Conservation (phyloP, 495 filamentous ascomycete species). For the Cairneyella variabilis region DNA sequence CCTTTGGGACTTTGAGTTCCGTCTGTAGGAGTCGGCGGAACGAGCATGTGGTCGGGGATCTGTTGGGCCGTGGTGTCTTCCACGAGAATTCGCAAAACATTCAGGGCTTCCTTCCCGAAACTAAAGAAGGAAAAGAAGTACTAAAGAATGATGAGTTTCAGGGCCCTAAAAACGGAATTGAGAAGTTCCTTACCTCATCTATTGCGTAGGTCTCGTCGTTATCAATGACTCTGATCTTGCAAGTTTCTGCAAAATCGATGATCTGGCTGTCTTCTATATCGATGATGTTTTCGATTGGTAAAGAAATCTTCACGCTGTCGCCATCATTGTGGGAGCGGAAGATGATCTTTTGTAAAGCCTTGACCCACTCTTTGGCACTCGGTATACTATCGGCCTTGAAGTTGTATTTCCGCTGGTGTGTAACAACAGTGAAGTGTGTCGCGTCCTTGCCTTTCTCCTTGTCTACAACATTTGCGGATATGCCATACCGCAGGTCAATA, state of each 20-base stretch:
- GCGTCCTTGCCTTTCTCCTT: conserved; percentile 70
- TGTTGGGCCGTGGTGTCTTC: conserved; percentile 57
- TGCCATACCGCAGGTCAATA: conserved; percentile 88
- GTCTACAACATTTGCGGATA: conserved; percentile 70
- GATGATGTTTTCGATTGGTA: conserved; percentile 84
- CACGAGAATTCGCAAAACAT: conserved; percentile 70
- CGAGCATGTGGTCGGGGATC: conserved; percentile 31
- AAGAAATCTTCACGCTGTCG: conserved; percentile 92
- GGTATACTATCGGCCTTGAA: conserved; percentile 85
- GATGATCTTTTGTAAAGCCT: conserved; percentile 88
- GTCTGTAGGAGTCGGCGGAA: conserved; percentile 6
- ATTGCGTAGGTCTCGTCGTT: conserved; percentile 91
- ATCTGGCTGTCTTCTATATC: conserved; percentile 91
- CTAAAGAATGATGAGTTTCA: conserved; percentile 43
- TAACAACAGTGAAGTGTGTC: conserved; percentile 73
- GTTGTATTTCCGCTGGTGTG: conserved; percentile 76
- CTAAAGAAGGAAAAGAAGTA: conserved; percentile 97
- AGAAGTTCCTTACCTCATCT: conserved; percentile 67
- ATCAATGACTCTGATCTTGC: conserved; percentile 89
- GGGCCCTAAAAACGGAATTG: too few species aligned
- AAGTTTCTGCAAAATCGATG: conserved; percentile 87
- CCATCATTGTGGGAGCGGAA: conserved; percentile 95
- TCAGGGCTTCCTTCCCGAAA: conserved; percentile 79
- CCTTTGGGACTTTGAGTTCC: conserved; percentile 16
- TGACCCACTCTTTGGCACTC: conserved; percentile 97